A percentile compares a stretch with the other conserved stretches of the same genome.
Conservation (phyloP, 192 early-diverging fungal genomes). For the Gaertneriomyces semiglobifer region DNA sequence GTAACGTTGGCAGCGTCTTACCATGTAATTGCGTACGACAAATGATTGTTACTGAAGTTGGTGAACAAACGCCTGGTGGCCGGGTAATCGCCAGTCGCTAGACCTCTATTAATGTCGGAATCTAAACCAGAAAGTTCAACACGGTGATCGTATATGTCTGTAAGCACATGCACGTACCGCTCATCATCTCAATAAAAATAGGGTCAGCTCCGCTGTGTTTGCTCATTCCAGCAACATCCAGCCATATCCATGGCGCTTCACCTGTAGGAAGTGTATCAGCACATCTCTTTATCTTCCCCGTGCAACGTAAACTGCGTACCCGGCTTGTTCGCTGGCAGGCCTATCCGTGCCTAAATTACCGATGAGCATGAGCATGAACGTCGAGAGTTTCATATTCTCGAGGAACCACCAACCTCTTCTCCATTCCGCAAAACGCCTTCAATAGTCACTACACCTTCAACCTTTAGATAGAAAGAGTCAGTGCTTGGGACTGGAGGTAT, state of each 20-base stretch:
- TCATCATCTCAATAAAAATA: slow-evolving; percentile 73
- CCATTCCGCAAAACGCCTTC: slow-evolving; percentile 22
- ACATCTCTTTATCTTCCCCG: background rate
- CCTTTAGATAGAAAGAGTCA: background rate
- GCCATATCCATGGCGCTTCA: slow-evolving; percentile 78
- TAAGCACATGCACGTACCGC: slow-evolving; percentile 33
- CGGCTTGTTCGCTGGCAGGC: slow-evolving; percentile 22
- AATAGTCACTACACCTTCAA: slow-evolving; percentile 9
- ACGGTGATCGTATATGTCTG: background rate
- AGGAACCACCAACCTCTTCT: slow-evolving; percentile 7
- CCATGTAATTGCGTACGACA: slow-evolving; percentile 89
- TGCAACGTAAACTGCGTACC: slow-evolving; percentile 57
- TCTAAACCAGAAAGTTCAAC: slow-evolving; percentile 4
- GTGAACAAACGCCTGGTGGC: slow-evolving; percentile 67
- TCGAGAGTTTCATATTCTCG: background rate
- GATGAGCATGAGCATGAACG: slow-evolving; percentile 15
- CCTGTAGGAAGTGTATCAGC: slow-evolving; percentile 33
- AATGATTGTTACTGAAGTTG: slow-evolving; percentile 80
- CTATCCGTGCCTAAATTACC: slow-evolving; percentile 15
- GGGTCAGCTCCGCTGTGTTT: slow-evolving; percentile 59
- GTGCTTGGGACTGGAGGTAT: background rate
- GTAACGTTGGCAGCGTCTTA: slow-evolving; percentile 33
- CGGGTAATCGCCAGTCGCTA: slow-evolving; percentile 63
- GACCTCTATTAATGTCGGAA: slow-evolving; percentile 38
- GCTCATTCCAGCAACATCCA: slow-evolving; percentile 77